These are phyloP conservation scores for Puccinia horiana DNA, from an alignment of 1,284 basidiomycete species.

Conservation along the genomic window DNA sequence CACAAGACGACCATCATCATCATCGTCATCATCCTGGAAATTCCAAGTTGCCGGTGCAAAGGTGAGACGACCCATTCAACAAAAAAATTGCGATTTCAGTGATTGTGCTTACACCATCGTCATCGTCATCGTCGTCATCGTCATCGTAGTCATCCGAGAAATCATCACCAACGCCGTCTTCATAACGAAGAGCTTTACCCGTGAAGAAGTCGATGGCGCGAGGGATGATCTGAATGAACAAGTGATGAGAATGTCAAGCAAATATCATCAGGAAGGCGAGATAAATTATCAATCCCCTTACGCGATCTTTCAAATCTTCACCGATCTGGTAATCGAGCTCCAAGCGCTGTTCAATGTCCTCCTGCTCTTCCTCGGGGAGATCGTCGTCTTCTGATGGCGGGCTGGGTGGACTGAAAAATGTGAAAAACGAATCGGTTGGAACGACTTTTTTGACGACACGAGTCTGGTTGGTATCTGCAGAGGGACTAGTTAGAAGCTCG, in stretches of 20 bases:
- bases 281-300: background rate
- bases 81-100: background rate
- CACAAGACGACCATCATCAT: constrained; percentile 34
- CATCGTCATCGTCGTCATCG: constrained; percentile 45
- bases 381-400: constrained; percentile 46
- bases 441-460: constrained; percentile 49
- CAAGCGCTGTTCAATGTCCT: constrained; percentile 47
- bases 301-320: constrained; percentile 48
- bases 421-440: constrained; percentile 49
- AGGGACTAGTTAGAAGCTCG: background rate
- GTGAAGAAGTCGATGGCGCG: constrained; percentile 49
- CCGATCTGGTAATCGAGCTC: constrained; percentile 49
- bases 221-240: constrained; percentile 40
- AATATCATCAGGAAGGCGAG: background rate
- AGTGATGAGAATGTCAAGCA: constrained; percentile 16
- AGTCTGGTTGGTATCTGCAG: constrained; percentile 47
- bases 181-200: constrained; percentile 45
- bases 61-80: background rate
- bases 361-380: constrained; percentile 47
- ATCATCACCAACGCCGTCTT: constrained; percentile 42
- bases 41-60: background rate
- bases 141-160: constrained; percentile 47
- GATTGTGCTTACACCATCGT: constrained; percentile 11
- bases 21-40: constrained; percentile 33
- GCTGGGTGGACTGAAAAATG: constrained; percentile 43